These are phyloP conservation scores for Suillus sp. DNA, from an alignment of 768 basidiomycete genomes.

Conservation along the genomic window DNA sequence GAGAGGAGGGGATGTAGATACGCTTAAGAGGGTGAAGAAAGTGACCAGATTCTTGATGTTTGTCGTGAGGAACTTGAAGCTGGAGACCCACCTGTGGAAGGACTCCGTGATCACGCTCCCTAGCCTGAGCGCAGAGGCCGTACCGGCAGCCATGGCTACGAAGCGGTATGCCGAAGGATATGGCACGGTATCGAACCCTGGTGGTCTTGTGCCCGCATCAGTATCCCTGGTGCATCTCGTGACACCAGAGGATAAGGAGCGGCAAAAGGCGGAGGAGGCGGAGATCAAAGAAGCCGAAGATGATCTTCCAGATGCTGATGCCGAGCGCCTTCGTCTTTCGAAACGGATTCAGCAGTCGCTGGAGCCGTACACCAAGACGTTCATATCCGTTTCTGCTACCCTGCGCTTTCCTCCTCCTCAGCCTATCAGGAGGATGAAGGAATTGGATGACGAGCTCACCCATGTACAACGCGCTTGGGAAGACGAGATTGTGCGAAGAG, in stretches of 20 bases:
- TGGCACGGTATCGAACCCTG: conserved; percentile 19
- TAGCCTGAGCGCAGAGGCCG: conserved; percentile 63
- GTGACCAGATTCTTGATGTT: conserved; percentile 91
- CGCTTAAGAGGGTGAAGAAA: conserved; percentile 83
- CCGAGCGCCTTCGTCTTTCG: conserved; percentile 67
- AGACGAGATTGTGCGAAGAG: conserved; percentile 79
- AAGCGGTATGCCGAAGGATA: conserved; percentile 28
- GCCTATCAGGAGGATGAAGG: conserved; percentile 84
- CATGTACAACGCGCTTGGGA: conserved; percentile 78
- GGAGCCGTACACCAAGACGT: conserved; percentile 82
- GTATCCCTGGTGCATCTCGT: conserved; percentile 28
- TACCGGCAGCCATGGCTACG: conserved; percentile 42
- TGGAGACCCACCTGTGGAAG: conserved; percentile 94
- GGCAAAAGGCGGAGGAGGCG: conserved; percentile 14
- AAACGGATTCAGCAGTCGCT: conserved; percentile 78
- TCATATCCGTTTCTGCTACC: conserved; percentile 93
- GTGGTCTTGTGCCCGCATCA: conserved; percentile 22
- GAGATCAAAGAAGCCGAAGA: conserved; percentile 39
- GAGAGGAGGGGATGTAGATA: conserved; percentile 83
- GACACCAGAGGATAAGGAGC: conserved; percentile 22
- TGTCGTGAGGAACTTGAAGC: conserved; percentile 89
- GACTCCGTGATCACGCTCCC: conserved; percentile 81
- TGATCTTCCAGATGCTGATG: conserved; percentile 69
- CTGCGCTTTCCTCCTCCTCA: conserved; percentile 91
- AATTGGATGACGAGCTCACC: conserved; percentile 78